Conservation (phyloP, 1,284 basidiomycete genomes). For the Leccinum subrobustum region DNA sequence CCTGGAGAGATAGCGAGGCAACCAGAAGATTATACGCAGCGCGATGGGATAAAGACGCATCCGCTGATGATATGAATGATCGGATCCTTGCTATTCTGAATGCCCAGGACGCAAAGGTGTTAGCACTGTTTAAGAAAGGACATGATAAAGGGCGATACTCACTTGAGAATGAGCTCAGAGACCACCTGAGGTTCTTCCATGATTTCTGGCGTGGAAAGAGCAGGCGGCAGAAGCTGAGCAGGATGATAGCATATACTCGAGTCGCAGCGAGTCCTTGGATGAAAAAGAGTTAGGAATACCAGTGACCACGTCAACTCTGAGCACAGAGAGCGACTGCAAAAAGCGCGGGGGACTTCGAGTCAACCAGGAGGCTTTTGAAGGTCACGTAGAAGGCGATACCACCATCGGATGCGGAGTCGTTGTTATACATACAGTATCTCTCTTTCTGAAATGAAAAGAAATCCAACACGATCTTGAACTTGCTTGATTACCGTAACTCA, state of each 20-base stretch:
- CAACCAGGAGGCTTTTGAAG: not conserved
- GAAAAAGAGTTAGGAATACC: not conserved
- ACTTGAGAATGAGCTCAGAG: not conserved
- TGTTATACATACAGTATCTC: not conserved
- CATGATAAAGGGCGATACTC: not conserved
- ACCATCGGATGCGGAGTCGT: not conserved
- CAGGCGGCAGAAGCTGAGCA: not conserved
- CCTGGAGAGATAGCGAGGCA: no score
- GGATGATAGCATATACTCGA: not conserved
- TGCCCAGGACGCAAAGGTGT: not conserved
- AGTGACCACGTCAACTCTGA: constrained; percentile 7
- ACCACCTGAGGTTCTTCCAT: not conserved
- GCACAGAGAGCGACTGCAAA: not conserved
- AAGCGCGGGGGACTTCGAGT: not conserved
- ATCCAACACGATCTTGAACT: not conserved
- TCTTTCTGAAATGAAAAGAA: not conserved
- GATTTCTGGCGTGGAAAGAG: not conserved
- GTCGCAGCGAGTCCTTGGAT: not conserved
- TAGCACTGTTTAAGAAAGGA: not conserved
- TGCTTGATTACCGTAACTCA: not conserved
- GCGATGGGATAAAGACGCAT: no score
- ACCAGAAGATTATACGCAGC: no score
- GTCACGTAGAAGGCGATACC: not conserved
- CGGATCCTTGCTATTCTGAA: not conserved
- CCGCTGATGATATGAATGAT: no score